These are phyloP conservation scores for Drechmeria coniospora DNA, from an alignment of 2,329 filamentous ascomycete genomes.

Conservation along the genomic window DNA sequence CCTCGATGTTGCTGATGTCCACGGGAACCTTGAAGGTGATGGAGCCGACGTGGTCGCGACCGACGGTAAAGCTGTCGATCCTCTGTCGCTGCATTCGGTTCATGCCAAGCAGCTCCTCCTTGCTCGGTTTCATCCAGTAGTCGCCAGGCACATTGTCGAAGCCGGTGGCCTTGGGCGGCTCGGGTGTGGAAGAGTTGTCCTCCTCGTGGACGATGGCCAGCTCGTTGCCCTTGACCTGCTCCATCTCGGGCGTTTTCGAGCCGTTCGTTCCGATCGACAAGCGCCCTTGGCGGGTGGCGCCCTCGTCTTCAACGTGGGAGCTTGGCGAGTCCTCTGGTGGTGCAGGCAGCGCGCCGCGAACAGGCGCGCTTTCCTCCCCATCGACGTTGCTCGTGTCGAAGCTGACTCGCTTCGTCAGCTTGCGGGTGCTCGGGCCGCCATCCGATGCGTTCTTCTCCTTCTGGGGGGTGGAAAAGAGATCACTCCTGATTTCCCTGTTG, in stretches of 20 bases:
- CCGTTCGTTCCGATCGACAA: conserved; percentile 22
- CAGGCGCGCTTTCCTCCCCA: conserved; percentile 17
- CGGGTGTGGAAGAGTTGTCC: conserved; percentile 20
- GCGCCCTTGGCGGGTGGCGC: conserved; percentile 34
- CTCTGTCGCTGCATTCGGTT: conserved; percentile 62
- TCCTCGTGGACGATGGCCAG: conserved; percentile 68
- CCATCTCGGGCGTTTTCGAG: conserved; percentile 44
- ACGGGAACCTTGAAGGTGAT: conserved; percentile 71
- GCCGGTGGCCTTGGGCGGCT: conserved; percentile 8
- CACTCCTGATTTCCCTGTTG: conserved; percentile 68
- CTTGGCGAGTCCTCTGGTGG: conserved; percentile 14
- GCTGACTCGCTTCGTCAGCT: conserved; percentile 74
- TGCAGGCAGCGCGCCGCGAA: conserved; percentile 19
- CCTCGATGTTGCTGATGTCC: conserved; percentile 63
- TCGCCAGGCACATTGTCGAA: conserved; percentile 45
- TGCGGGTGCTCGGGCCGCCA: conserved; percentile 26
- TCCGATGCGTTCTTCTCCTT: conserved; percentile 32
- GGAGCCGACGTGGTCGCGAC: conserved; percentile 64
- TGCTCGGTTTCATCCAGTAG: conserved; percentile 75
- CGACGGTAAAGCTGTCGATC: conserved; percentile 63
- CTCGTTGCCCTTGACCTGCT: conserved; percentile 59
- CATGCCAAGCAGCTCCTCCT: conserved; percentile 64
- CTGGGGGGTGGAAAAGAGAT: conserved; percentile 47
- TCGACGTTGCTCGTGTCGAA: conserved; percentile 55
- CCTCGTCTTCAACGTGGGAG: conserved; percentile 20